phyloP scores from a whole-genome alignment of 257 asterid genomes.

The Perilla frutescens region DNA sequence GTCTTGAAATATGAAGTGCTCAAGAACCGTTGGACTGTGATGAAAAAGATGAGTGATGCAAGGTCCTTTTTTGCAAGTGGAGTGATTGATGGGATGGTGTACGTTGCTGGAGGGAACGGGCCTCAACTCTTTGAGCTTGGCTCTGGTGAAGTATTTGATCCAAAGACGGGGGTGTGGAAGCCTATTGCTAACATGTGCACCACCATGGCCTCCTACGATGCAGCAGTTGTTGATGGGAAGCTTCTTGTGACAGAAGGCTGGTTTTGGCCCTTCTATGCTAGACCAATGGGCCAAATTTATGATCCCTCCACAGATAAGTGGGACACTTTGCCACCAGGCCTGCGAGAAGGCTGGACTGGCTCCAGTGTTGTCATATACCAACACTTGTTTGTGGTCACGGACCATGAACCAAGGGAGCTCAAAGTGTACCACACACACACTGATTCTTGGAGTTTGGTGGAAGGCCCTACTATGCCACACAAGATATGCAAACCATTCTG shows the following conservation, averaged over 20 bases:
- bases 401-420: slow-evolving; percentile 81
- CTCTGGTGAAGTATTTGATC: slow-evolving; percentile 80
- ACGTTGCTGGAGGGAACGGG: slow-evolving; percentile 91
- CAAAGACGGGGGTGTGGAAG: slow-evolving; percentile 61
- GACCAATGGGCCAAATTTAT: slow-evolving; percentile 85
- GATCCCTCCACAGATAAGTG: slow-evolving; percentile 72
- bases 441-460: slow-evolving; percentile 84
- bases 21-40: slow-evolving; percentile 77
- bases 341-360: slow-evolving; percentile 97
- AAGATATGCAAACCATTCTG: slow-evolving; percentile 86
- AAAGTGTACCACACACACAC: slow-evolving; percentile 69
- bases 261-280: slow-evolving; percentile 96
- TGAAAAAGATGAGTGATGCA: slow-evolving; percentile 82
- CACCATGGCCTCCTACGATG: slow-evolving; percentile 76
- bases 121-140: slow-evolving; percentile 75
- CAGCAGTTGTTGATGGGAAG: slow-evolving; percentile 86
- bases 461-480: slow-evolving; percentile 78
- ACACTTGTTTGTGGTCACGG: slow-evolving; percentile 79
- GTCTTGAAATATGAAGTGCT: slow-evolving; percentile 77
- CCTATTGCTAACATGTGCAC: slow-evolving; percentile 72
- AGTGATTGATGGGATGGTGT: slow-evolving; percentile 73
- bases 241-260: slow-evolving; percentile 93
- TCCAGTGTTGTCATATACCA: slow-evolving; percentile 74
- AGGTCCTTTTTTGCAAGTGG: slow-evolving; percentile 89
- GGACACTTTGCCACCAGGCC: slow-evolving; percentile 81